These are phyloP conservation scores for Drosera spatulata DNA, from an alignment of 179 eudicot genomes.

Conservation along the genomic window DNA sequence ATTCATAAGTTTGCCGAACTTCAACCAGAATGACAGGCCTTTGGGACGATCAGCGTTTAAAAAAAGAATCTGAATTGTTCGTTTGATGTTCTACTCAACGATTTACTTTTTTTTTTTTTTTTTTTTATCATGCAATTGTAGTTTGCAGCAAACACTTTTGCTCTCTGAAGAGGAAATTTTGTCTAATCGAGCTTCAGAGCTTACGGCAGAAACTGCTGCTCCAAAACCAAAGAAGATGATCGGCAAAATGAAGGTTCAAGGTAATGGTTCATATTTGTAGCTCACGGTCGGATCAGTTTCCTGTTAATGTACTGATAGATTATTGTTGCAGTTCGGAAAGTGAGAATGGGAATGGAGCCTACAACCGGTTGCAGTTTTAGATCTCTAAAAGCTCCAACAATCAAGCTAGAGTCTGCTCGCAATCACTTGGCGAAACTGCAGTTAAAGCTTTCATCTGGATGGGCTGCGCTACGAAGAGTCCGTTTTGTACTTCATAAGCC, in stretches of 20 bases:
- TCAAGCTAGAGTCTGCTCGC: constrained; percentile 55
- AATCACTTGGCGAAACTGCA: constrained; percentile 43
- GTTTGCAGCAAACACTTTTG: constrained; percentile 67
- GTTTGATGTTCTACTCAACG: background rate
- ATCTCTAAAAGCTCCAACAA: constrained; percentile 43
- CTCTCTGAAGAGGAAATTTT: constrained; percentile 90
- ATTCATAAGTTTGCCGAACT: no score
- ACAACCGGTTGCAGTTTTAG: constrained; percentile 84
- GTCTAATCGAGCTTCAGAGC: constrained; percentile 54
- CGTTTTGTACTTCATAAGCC: constrained; percentile 55
- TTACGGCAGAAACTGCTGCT: constrained; percentile 54
- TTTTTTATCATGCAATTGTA: constrained; percentile 11
- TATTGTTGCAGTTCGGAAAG: constrained; percentile 74
- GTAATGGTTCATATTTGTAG: constrained; percentile 18
- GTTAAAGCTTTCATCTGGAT: constrained; percentile 58
- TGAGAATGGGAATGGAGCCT: constrained; percentile 85
- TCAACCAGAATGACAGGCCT: no score
- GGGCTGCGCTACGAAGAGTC: constrained; percentile 57
- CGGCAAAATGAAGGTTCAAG: constrained; percentile 99
- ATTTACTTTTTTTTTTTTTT: background rate
- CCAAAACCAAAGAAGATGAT: constrained; percentile 84
- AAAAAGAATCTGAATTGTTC: background rate
- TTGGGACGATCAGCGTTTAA: no score
- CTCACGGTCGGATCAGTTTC: background rate
- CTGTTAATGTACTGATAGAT: constrained; percentile 7